phyloP scores from a whole-genome alignment of 345 rosid species.

The Salix arbutifolia region DNA sequence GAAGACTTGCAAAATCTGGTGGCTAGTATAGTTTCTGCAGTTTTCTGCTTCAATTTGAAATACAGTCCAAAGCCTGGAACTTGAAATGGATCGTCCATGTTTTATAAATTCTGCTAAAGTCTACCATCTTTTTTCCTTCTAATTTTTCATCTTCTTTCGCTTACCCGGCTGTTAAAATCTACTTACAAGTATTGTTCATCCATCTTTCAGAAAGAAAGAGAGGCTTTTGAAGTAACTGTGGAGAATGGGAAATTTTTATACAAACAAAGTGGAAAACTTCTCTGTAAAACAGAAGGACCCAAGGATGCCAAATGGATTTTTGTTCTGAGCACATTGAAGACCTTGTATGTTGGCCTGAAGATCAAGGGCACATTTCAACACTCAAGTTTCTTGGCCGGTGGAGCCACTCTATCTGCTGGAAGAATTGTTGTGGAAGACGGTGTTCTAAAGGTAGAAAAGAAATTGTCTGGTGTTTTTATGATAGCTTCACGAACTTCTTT shows the following conservation, averaged over 20 bases:
- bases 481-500: not conserved
- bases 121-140: not conserved
- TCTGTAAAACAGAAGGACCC: constrained; percentile 58
- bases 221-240: constrained; percentile 53
- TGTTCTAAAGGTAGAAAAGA: constrained; percentile 46
- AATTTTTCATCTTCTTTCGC: not conserved
- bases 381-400: constrained; percentile 90
- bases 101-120: not conserved
- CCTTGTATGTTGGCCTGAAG: constrained; percentile 64
- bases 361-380: constrained; percentile 84
- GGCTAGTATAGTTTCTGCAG: not conserved
- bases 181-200: not conserved
- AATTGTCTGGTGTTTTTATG: not conserved
- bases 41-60: not conserved
- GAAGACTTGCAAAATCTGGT: not conserved
- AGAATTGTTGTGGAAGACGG: constrained; percentile 66
- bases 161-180: not conserved
- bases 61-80: not conserved
- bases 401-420: constrained; percentile 88
- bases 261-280: constrained; percentile 49
- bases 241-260: constrained; percentile 47
- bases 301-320: constrained; percentile 81
- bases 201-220: constrained; percentile 56
- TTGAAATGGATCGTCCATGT: not conserved
- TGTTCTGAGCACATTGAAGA: constrained; percentile 69